phyloP scores from a whole-genome alignment of 106 monocot genomes.

The Hemerocallis citrina region DNA sequence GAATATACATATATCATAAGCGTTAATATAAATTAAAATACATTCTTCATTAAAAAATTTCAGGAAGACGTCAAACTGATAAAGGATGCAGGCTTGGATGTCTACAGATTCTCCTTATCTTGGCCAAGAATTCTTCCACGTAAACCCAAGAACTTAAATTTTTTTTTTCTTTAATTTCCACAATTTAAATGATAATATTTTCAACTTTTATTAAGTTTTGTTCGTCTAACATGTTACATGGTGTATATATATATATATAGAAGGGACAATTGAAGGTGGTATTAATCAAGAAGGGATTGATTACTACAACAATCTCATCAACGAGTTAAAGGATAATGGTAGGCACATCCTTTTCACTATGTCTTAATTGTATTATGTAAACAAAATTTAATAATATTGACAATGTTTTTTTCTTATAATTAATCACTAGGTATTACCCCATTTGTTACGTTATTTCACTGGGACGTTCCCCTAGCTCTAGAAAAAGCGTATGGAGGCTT shows the following conservation, averaged over 20 bases:
- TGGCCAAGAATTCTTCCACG: slow-evolving; percentile 56
- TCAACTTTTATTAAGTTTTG: too few relatives aligned
- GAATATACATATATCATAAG: background rate
- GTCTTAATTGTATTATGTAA: background rate
- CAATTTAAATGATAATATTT: too few relatives aligned
- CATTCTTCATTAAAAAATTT: background rate
- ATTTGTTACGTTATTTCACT: slow-evolving; percentile 48
- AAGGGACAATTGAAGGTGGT: slow-evolving; percentile 22
- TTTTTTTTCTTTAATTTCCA: background rate
- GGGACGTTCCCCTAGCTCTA: slow-evolving; percentile 37
- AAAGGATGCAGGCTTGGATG: slow-evolving; percentile 27
- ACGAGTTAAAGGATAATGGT: slow-evolving; percentile 35
- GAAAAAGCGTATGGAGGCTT: slow-evolving; percentile 44
- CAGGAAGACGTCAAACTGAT: slow-evolving; percentile 42
- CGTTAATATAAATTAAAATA: too few relatives aligned
- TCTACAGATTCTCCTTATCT: slow-evolving; percentile 44
- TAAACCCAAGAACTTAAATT: slow-evolving; percentile 15
- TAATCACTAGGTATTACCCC: slow-evolving; percentile 30
- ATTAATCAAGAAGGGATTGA: slow-evolving; percentile 32
- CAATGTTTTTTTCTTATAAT: background rate
- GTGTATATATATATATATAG: slow-evolving; percentile 17
- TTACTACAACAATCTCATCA: slow-evolving; percentile 50
- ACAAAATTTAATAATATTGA: background rate
- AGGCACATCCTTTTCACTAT: background rate
- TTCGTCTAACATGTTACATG: background rate